Conservation (phyloP, 1,139 yeast genomes). For the Suhomyces panamericanus region DNA sequence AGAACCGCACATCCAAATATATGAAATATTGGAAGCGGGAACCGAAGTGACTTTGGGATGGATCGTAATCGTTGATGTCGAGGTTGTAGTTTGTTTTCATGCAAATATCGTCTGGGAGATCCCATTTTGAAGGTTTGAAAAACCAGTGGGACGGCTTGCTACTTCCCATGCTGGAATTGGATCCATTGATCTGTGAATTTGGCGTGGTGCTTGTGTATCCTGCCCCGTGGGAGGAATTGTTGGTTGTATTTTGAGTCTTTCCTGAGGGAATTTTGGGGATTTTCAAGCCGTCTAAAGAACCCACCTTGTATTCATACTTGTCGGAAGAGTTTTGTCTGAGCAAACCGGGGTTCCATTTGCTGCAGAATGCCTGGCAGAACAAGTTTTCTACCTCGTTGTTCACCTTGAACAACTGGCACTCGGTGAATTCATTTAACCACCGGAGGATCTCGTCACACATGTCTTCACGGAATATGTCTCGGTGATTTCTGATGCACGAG, state of each 20-base stretch:
- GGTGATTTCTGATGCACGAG: slow-evolving; percentile 61
- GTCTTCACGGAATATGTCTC: slow-evolving; percentile 79
- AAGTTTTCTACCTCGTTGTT: slow-evolving; percentile 49
- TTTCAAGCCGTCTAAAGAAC: slow-evolving; percentile 33
- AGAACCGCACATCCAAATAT: slow-evolving; percentile 67
- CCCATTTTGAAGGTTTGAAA: slow-evolving; percentile 42
- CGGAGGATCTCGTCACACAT: slow-evolving; percentile 70
- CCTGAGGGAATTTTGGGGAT: slow-evolving; percentile 36
- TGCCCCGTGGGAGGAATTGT: background rate
- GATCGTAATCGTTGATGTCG: slow-evolving; percentile 28
- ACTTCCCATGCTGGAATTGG: background rate
- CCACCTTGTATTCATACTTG: slow-evolving; percentile 28
- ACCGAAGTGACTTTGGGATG: slow-evolving; percentile 45
- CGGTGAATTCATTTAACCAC: slow-evolving; percentile 65
- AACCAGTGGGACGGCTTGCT: slow-evolving; percentile 35
- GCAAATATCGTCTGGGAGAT: slow-evolving; percentile 42
- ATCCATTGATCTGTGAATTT: background rate
- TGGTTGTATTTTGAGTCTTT: background rate
- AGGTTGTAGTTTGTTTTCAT: slow-evolving; percentile 47
- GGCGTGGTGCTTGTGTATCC: background rate
- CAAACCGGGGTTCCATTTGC: slow-evolving; percentile 58
- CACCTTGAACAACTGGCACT: slow-evolving; percentile 54
- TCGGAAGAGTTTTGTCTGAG: slow-evolving; percentile 11
- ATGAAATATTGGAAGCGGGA: slow-evolving; percentile 78
- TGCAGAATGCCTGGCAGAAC: slow-evolving; percentile 54